Conservation (phyloP, 352 stramenopile genomes). For the Phytophthora pistaciae region DNA sequence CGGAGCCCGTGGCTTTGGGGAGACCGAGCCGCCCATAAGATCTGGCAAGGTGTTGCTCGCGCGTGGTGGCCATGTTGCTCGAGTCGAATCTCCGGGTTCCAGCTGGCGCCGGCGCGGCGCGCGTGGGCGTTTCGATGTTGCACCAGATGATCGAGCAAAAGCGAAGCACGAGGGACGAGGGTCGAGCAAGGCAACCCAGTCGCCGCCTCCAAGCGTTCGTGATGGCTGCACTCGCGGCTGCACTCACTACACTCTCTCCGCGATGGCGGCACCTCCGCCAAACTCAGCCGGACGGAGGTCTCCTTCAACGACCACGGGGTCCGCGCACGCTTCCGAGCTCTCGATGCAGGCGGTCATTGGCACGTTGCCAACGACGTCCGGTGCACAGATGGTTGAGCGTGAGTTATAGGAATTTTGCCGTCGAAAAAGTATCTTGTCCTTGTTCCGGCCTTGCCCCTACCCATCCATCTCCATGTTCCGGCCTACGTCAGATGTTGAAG, state of each 20-base stretch:
- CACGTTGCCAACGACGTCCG: constrained; percentile 7
- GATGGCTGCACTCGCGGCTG: background rate
- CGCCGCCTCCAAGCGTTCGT: background rate
- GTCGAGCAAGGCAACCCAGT: too few species aligned
- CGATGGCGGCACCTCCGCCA: background rate
- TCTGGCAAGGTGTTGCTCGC: background rate
- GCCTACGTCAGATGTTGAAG: constrained; percentile 26
- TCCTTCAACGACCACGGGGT: constrained; percentile 7
- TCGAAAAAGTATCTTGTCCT: constrained; percentile 25
- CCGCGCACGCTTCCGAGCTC: background rate
- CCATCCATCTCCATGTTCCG: constrained; percentile 28
- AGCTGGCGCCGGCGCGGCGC: constrained; percentile 1
- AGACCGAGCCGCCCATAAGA: background rate
- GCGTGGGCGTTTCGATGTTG: constrained; percentile 1
- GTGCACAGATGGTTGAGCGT: constrained; percentile 12
- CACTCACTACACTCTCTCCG: background rate
- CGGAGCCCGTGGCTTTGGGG: background rate
- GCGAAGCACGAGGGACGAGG: background rate
- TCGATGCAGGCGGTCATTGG: background rate
- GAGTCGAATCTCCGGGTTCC: background rate
- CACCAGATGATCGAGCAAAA: background rate
- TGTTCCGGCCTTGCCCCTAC: constrained; percentile 27
- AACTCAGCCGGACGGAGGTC: constrained; percentile 10
- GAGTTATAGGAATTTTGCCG: background rate
- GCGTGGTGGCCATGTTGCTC: background rate